Conservation (phyloP, 2,329 filamentous ascomycete genomes). For the Furcasterigmium sp. region DNA sequence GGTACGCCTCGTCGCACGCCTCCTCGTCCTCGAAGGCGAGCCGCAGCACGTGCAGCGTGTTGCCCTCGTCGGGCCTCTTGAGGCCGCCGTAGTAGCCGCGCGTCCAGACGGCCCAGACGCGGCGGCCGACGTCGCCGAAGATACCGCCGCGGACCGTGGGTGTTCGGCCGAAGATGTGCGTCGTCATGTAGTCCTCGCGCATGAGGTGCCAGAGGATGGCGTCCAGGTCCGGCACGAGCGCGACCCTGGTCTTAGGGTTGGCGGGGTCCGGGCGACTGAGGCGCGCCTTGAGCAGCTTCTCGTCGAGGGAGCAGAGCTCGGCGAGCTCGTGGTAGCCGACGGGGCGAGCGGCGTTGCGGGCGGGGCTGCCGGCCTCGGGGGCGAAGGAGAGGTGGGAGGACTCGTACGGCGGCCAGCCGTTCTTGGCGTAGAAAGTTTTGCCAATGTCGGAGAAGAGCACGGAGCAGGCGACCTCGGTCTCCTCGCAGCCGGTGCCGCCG, state of each 20-base stretch:
- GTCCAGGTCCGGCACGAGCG: conserved; percentile 62
- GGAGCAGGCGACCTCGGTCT: conserved; percentile 52
- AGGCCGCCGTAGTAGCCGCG: conserved; percentile 57
- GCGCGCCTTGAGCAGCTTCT: conserved; percentile 50
- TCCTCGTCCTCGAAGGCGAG: conserved; percentile 59
- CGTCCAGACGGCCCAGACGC: conserved; percentile 73
- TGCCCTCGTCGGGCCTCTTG: conserved; percentile 45
- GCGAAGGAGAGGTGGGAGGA: conserved; percentile 68
- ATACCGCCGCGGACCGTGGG: conserved; percentile 68
- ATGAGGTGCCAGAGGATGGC: conserved; percentile 73
- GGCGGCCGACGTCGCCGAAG: conserved; percentile 43
- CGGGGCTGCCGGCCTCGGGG: conserved; percentile 19
- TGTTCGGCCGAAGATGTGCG: conserved; percentile 49
- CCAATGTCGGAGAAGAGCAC: conserved; percentile 85
- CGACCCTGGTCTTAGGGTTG: conserved; percentile 47
- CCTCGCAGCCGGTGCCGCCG: neutral
- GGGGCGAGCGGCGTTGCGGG: conserved; percentile 23
- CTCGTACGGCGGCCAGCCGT: conserved; percentile 71
- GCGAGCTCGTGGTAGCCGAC: conserved; percentile 58
- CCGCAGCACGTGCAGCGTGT: conserved; percentile 65
- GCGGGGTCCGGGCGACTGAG: conserved; percentile 33
- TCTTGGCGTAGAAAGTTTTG: conserved; percentile 70
- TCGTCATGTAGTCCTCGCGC: conserved; percentile 73
- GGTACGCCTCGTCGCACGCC: conserved; percentile 27
- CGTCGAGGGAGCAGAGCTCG: conserved; percentile 59